Percentiles rank a stretch among this genome's conserved stretches.
phyloP scores from a whole-genome alignment of 768 basidiomycete genomes.

The Lactarius hatsudake region DNA sequence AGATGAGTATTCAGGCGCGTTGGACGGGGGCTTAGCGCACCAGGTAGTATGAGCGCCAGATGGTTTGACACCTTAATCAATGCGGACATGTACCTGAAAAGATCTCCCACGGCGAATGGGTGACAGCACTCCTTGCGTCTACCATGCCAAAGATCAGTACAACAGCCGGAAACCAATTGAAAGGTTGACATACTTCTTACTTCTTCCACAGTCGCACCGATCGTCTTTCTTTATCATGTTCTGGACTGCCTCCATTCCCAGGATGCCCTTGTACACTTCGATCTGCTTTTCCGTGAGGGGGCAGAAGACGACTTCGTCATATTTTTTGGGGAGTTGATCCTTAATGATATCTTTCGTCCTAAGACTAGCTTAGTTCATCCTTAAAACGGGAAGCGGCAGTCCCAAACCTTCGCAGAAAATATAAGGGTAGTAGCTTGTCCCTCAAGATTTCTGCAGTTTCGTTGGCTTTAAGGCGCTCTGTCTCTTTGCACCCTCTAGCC shows the following conservation, averaged over 20 bases:
- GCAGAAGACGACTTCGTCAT: slow-evolving; percentile 91
- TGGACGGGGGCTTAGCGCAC: slow-evolving; percentile 38
- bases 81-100: slow-evolving; percentile 79
- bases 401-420: slow-evolving; percentile 67
- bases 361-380: slow-evolving; percentile 7
- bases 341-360: slow-evolving; percentile 78
- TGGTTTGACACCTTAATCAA: slow-evolving; percentile 89
- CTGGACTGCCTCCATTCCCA: slow-evolving; percentile 63
- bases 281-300: slow-evolving; percentile 74
- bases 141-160: slow-evolving; percentile 34
- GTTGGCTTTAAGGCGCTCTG: slow-evolving; percentile 58
- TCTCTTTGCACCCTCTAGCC: slow-evolving; percentile 58
- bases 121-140: slow-evolving; percentile 62
- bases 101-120: slow-evolving; percentile 42
- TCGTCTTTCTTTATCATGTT: slow-evolving; percentile 71
- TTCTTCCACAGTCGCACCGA: slow-evolving; percentile 67
- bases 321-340: slow-evolving; percentile 82
- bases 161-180: neutral
- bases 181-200: slow-evolving; percentile 44
- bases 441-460: slow-evolving; percentile 59
- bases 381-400: neutral
- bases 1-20: neutral
- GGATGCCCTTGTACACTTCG: slow-evolving; percentile 66
- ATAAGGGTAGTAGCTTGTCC: slow-evolving; percentile 69
- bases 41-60: slow-evolving; percentile 78